Evolutionary conservation across 805 yeast genomes (phyloP).

Genomic region (Kuraishia ogatae): DNA sequence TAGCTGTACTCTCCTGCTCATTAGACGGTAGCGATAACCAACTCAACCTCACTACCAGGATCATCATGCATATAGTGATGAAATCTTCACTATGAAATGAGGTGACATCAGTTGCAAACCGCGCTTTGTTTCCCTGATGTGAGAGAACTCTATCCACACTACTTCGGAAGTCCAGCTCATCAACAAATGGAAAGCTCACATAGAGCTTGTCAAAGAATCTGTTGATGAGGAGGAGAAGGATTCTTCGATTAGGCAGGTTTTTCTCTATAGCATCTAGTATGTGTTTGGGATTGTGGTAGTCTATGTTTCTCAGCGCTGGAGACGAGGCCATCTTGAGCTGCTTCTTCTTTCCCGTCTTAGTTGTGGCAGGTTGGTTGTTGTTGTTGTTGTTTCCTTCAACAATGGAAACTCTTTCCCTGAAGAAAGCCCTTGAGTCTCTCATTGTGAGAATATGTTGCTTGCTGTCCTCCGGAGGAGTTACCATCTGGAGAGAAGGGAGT

Average conservation of each 20-base stretch:
- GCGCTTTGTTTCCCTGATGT: neutral
- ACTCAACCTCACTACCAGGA: slow-evolving; percentile 43
- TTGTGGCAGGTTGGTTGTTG: neutral
- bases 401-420: slow-evolving; percentile 21
- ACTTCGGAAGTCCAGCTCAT: slow-evolving; percentile 41
- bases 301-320: slow-evolving; percentile 23
- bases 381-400: slow-evolving; percentile 13
- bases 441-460: neutral
- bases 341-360: slow-evolving; percentile 9
- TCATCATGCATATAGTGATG: slow-evolving; percentile 40
- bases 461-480: neutral
- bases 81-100: slow-evolving; percentile 29
- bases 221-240: slow-evolving; percentile 48
- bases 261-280: slow-evolving; percentile 30
- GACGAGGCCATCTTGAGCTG: slow-evolving; percentile 13
- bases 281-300: slow-evolving; percentile 31
- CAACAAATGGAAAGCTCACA: slow-evolving; percentile 59
- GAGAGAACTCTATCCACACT: slow-evolving; percentile 32
- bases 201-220: slow-evolving; percentile 53
- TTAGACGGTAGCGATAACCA: slow-evolving; percentile 47
- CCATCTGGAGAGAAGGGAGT: neutral
- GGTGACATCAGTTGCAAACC: slow-evolving; percentile 26
- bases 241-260: slow-evolving; percentile 43
- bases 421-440: slow-evolving; percentile 23
- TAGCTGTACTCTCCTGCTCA: slow-evolving; percentile 18